Evolutionary conservation across 148 eudicot genomes (phyloP).

Genomic region (Rhododendron vialii): DNA sequence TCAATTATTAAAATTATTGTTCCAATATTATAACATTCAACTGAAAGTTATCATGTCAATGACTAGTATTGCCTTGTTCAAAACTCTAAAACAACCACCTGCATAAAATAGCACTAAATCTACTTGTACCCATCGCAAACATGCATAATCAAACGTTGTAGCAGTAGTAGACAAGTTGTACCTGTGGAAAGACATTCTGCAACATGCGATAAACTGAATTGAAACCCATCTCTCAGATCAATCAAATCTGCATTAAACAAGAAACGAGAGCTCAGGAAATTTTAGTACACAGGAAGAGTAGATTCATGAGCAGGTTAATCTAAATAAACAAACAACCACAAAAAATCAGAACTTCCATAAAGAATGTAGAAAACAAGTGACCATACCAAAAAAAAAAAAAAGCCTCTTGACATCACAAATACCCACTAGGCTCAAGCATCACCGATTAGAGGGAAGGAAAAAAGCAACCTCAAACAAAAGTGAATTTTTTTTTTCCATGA

Average conservation of each 20-base stretch:
- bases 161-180: background rate
- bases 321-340: background rate
- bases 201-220: slow-evolving; percentile 47
- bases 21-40: background rate
- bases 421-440: background rate
- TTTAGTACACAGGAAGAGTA: background rate
- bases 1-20: background rate
- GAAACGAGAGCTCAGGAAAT: background rate
- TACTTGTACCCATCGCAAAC: background rate
- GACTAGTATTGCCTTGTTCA: background rate
- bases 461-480: background rate
- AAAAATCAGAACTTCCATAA: background rate
- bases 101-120: background rate
- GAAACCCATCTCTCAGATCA: slow-evolving; percentile 42
- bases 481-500: too few species aligned
- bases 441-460: background rate
- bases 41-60: background rate
- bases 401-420: background rate
- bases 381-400: background rate
- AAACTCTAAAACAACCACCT: background rate
- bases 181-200: slow-evolving; percentile 58
- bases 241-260: slow-evolving; percentile 19
- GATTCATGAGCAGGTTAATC: background rate
- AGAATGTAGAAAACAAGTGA: background rate
- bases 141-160: background rate